Conservation (phyloP, 169 alveolate species). For the Theileria annulata region DNA sequence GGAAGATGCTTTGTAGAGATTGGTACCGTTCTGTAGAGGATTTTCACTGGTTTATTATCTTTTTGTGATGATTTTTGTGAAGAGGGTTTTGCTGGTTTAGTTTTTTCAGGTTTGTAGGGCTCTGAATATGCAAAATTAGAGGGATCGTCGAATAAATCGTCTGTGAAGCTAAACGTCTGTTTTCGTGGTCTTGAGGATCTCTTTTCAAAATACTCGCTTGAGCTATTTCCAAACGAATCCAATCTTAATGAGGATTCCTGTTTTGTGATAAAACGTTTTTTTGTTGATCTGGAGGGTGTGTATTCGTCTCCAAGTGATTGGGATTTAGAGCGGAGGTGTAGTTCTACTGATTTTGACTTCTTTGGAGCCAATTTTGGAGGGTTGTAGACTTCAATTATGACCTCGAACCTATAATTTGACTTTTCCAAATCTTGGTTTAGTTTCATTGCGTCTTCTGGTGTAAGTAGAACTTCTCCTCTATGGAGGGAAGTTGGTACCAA, state of each 20-base stretch:
- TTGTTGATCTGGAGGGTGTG: constrained; percentile 10
- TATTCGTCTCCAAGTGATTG: constrained; percentile 5
- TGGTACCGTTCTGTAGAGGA: constrained; percentile 53
- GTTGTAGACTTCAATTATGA: neutral
- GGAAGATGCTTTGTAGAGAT: constrained; percentile 49
- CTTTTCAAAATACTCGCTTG: constrained; percentile 45
- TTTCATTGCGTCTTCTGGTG: constrained; percentile 39
- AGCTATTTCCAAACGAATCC: constrained; percentile 15
- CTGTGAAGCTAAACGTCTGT: constrained; percentile 57
- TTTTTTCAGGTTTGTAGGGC: neutral
- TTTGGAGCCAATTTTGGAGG: constrained; percentile 8
- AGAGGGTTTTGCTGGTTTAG: neutral
- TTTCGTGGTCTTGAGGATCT: constrained; percentile 46
- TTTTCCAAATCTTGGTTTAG: constrained; percentile 25
- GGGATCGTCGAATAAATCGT: constrained; percentile 52
- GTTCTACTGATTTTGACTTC: constrained; percentile 22
- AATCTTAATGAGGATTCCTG: neutral
- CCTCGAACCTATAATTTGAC: constrained; percentile 31
- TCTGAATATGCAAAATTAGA: neutral
- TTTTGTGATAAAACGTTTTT: neutral
- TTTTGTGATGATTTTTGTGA: constrained; percentile 8
- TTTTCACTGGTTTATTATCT: constrained; percentile 24
- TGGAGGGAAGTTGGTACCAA: neutral
- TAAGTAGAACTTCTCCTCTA: constrained; percentile 46
- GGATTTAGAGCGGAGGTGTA: constrained; percentile 15